Evolutionary conservation across 2,329 filamentous ascomycete genomes (phyloP), one percentile per base, ranked within the genome.

Genomic region (Pestalotiopsis sp.): DNA sequence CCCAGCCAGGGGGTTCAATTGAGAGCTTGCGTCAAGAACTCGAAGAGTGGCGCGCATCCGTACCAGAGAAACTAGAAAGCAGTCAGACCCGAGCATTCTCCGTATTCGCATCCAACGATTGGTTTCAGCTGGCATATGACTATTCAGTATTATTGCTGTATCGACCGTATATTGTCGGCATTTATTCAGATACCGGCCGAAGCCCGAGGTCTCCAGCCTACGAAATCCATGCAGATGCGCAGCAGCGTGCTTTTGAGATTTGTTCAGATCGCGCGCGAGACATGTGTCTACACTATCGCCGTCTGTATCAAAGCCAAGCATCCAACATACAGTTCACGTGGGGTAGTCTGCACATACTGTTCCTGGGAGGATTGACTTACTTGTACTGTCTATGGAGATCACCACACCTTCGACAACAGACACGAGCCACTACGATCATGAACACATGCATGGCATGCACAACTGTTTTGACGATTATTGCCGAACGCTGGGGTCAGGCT

Each of bases 351-450:
- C 69, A 71, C 23, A 27, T 58, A 7, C 12, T 71, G 17, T 72
- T 72, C 56, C 41, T 68, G 4, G 68, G 64, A 9, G 70, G 73
- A 5, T 69, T 71, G 11, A 63, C 65, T 9, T 25, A 76, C 68
- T 72, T 78, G 2, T 75, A 81, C 68, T 81, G 78, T 61, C 74
- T 81, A 4, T 80, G 78, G 79, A 74, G 70, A 20, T 77, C 75
- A 2, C 59, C 74, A 2, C 67, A 69, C 0, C 72, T 69, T 0
- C 71, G 76, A 3, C 61, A 69, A 36, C 39, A 64, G 3, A 17
- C 56, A 20, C 64, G 69, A 17, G 61, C 71, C 17, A 69, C 71
- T 4, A 61, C 72, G 3, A 69, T 77, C 11, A 78, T 70, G 69
- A 76, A 67, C 38, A 75, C 75, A 3, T 77, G 74, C 66, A 77